Conservation (phyloP, 2,329 filamentous ascomycete genomes). For the Eutypa lata region DNA sequence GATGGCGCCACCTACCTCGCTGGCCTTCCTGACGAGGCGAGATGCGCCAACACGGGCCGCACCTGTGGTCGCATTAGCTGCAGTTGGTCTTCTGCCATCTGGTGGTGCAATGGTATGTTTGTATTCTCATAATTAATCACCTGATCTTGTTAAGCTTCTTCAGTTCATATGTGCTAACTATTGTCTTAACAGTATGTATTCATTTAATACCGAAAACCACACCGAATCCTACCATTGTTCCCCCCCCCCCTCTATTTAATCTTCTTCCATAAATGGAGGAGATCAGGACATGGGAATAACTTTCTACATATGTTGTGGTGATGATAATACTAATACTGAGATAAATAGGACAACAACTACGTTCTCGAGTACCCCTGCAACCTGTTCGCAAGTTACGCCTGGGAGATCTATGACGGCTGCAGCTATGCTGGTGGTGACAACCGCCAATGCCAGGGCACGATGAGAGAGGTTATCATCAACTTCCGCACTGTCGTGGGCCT, state of each 20-base stretch:
- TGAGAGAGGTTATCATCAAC: not conserved
- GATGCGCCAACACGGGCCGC: not conserved
- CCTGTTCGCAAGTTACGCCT: not conserved
- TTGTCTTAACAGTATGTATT: too few species aligned
- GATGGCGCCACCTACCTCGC: too few species aligned
- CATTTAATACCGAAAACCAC: too few species aligned
- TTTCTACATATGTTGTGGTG: too few species aligned
- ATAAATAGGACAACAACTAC: not conserved
- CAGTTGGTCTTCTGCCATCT: not conserved
- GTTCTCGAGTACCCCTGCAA: not conserved
- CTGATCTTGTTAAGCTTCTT: too few species aligned
- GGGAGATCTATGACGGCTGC: not conserved
- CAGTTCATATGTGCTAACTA: too few species aligned
- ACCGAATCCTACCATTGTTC: too few species aligned
- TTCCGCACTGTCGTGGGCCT: not conserved
- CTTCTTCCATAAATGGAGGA: too few species aligned
- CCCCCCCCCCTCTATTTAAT: too few species aligned
- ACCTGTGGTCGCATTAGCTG: not conserved
- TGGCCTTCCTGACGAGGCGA: not conserved
- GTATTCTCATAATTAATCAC: too few species aligned
- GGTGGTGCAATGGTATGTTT: not conserved
- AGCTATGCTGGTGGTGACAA: not conserved
- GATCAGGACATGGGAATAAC: too few species aligned
- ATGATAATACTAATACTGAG: too few species aligned
- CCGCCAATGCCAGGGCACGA: not conserved